phyloP scores from a whole-genome alignment of 2,329 filamentous ascomycete species.

The Nemania sp. region DNA sequence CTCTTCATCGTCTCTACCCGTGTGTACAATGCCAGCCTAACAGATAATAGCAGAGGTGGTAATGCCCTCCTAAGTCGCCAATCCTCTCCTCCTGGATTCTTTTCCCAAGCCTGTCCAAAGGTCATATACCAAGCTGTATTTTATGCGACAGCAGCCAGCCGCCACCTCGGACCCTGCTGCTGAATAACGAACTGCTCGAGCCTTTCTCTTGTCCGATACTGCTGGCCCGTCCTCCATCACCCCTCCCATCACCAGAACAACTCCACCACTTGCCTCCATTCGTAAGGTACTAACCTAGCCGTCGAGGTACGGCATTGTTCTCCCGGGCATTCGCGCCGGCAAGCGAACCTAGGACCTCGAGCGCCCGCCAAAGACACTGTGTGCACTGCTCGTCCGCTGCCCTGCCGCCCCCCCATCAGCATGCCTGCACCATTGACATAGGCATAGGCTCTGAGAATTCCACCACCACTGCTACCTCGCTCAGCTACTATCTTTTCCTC shows the following conservation, averaged over 20 bases:
- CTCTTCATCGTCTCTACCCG: slow-evolving; percentile 5
- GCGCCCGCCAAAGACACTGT: slow-evolving; percentile 21
- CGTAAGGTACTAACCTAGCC: slow-evolving; percentile 19
- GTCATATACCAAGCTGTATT: background rate
- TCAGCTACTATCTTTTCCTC: slow-evolving; percentile 7
- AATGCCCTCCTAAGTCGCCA: background rate
- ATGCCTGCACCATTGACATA: slow-evolving; percentile 25
- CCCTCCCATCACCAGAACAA: slow-evolving; percentile 17
- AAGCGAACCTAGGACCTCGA: slow-evolving; percentile 19
- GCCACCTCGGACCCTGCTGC: background rate
- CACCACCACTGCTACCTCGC: slow-evolving; percentile 20
- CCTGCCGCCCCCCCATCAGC: slow-evolving; percentile 23
- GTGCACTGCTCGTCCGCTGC: slow-evolving; percentile 24
- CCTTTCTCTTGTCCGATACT: background rate
- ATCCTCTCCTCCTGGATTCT: background rate
- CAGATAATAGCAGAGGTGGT: background rate
- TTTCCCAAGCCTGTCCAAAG: background rate
- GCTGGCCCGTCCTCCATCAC: background rate
- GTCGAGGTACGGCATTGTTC: slow-evolving; percentile 15
- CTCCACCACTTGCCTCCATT: slow-evolving; percentile 24
- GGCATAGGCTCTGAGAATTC: slow-evolving; percentile 20
- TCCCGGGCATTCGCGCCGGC: slow-evolving; percentile 20
- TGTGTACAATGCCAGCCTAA: slow-evolving; percentile 14
- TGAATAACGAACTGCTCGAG: background rate
- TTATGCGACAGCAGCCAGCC: background rate